phyloP scores from a whole-genome alignment of 2,329 filamentous ascomycete species.

The Pezicula rhizophila region DNA sequence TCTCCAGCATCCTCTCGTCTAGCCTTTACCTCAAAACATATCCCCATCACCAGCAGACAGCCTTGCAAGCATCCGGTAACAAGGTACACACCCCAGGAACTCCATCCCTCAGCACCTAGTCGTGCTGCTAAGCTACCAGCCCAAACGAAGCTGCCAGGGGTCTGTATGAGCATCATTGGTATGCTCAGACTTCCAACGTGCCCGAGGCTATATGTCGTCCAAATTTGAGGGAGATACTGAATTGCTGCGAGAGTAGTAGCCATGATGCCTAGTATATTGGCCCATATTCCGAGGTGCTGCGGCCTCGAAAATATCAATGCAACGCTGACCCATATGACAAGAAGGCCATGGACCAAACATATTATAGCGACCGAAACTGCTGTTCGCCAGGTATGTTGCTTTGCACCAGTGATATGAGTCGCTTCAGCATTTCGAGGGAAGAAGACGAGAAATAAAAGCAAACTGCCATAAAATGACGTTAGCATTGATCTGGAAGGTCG shows the following conservation, averaged over 20 bases:
- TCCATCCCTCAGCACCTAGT: slow-evolving; percentile 81
- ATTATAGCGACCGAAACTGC: slow-evolving; percentile 68
- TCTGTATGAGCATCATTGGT: slow-evolving; percentile 97
- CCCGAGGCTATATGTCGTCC: slow-evolving; percentile 79
- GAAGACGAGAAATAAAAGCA: slow-evolving; percentile 91
- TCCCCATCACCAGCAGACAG: slow-evolving; percentile 69
- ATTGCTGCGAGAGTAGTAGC: slow-evolving; percentile 73
- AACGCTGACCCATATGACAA: slow-evolving; percentile 61
- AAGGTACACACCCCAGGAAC: slow-evolving; percentile 88
- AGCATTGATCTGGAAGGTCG: not conserved
- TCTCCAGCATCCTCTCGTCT: slow-evolving; percentile 9
- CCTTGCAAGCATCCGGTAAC: slow-evolving; percentile 84
- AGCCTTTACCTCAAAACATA: slow-evolving; percentile 60
- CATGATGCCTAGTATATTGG: slow-evolving; percentile 76
- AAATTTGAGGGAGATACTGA: slow-evolving; percentile 94
- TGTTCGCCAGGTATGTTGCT: slow-evolving; percentile 66
- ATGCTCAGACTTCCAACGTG: slow-evolving; percentile 89
- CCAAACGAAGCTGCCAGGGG: slow-evolving; percentile 86
- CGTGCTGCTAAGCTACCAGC: slow-evolving; percentile 76
- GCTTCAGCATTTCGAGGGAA: slow-evolving; percentile 61
- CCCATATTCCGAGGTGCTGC: slow-evolving; percentile 66
- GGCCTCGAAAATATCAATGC: slow-evolving; percentile 61
- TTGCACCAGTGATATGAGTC: slow-evolving; percentile 28
- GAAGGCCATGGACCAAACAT: slow-evolving; percentile 71
- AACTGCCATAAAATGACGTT: slow-evolving; percentile 43